A percentile compares a stretch with the other conserved stretches of the same genome.
Evolutionary conservation across 1,139 yeast genomes (phyloP).

Genomic region (Blastobotrys aristatus): DNA sequence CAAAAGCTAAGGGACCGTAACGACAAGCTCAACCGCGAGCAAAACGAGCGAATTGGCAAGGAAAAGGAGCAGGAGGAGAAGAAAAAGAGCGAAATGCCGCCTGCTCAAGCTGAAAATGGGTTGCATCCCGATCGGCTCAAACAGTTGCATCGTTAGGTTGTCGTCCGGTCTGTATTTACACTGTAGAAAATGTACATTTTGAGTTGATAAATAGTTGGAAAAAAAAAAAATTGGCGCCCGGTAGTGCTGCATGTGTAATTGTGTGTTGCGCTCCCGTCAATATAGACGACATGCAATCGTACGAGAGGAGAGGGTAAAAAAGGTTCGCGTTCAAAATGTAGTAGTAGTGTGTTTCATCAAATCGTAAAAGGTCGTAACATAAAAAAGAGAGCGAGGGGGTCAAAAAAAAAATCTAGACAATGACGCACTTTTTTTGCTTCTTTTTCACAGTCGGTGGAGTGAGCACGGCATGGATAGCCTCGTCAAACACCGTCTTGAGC

Average conservation of each 20-base stretch:
- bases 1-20: conserved; percentile 76
- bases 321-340: too few species aligned
- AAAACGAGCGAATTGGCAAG: conserved; percentile 38
- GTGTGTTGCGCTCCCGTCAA: too few species aligned
- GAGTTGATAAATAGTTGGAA: too few species aligned
- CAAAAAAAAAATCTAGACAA: conserved; percentile 43
- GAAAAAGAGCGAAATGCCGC: conserved; percentile 15
- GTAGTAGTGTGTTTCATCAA: too few species aligned
- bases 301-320: too few species aligned
- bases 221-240: too few species aligned
- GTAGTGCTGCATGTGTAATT: too few species aligned
- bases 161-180: too few species aligned
- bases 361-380: not conserved
- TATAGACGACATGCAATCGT: too few species aligned
- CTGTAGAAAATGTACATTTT: too few species aligned
- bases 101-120: conserved; percentile 13
- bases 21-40: conserved; percentile 64
- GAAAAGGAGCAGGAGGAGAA: conserved; percentile 27
- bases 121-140: conserved; percentile 27
- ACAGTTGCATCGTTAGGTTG: conserved; percentile 9
- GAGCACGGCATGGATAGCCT: conserved; percentile 68
- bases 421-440: conserved; percentile 53
- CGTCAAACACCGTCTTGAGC: conserved; percentile 67
- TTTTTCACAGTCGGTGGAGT: conserved; percentile 42
- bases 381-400: not conserved